Percentiles rank a stretch among this genome's conserved stretches.
Evolutionary conservation across 1,139 yeast species (phyloP).

Genomic region (Magnusiomyces magnusii): DNA sequence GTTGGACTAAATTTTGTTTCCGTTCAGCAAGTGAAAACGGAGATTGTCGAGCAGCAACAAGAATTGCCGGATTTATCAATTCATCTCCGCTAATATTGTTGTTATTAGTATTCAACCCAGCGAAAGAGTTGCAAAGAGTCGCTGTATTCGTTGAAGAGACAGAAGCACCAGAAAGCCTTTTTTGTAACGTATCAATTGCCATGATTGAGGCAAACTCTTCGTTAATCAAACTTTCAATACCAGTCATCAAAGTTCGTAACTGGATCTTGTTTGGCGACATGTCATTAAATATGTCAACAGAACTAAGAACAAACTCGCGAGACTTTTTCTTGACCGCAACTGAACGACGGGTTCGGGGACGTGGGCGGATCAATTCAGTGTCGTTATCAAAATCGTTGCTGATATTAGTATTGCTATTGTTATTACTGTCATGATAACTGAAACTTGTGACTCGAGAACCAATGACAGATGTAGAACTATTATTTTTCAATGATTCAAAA

Average conservation of each 20-base stretch:
- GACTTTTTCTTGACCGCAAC: not conserved
- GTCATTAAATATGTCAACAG: not conserved
- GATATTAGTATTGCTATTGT: not conserved
- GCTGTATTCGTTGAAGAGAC: not conserved
- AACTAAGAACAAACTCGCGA: not conserved
- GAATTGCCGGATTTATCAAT: not conserved
- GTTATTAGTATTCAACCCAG: not conserved
- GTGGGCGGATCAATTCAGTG: not conserved
- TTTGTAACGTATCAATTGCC: not conserved
- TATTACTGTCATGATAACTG: not conserved
- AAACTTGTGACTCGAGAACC: not conserved
- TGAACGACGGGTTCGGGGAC: not conserved
- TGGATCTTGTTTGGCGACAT: constrained; percentile 5
- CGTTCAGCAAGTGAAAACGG: not conserved
- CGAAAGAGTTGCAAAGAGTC: not conserved
- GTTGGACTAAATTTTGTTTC: not conserved
- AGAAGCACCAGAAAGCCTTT: not conserved
- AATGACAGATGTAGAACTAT: not conserved
- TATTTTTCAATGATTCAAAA: not conserved
- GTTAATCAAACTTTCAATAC: constrained; percentile 12
- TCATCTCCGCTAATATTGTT: too few species aligned
- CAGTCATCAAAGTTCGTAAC: constrained; percentile 10
- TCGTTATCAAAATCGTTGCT: not conserved
- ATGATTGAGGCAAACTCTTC: constrained; percentile 8
- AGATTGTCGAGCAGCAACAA: not conserved